Evolutionary conservation across 2,329 filamentous ascomycete genomes (phyloP).

Genomic region (Metarhizium anisopliae): DNA sequence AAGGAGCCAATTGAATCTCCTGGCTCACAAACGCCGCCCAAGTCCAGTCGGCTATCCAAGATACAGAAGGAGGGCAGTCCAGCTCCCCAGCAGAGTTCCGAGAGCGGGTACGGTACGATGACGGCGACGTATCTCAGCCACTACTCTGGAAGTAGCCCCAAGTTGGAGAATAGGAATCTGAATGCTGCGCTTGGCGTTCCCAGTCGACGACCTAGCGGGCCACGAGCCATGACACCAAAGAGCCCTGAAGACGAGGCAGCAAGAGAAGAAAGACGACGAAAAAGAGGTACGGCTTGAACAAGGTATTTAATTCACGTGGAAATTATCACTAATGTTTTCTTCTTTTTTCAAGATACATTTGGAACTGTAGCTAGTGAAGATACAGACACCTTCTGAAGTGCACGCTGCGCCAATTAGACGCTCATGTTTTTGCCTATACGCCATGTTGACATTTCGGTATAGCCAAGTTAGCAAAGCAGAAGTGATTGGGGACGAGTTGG

Average conservation of each 20-base stretch:
- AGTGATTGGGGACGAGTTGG: not conserved
- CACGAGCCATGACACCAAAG: conserved; percentile 52
- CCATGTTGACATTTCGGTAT: not conserved
- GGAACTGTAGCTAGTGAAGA: conserved; percentile 24
- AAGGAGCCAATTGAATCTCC: conserved; percentile 49
- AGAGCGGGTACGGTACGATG: conserved; percentile 44
- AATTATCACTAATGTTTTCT: not conserved
- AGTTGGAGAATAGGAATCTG: conserved; percentile 48
- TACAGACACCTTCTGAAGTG: conserved; percentile 26
- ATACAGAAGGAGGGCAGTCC: conserved; percentile 43
- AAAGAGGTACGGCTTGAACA: conserved; percentile 40
- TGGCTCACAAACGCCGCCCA: conserved; percentile 34
- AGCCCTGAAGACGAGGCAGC: conserved; percentile 37
- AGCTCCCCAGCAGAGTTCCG: conserved; percentile 45
- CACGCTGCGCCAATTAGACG: not conserved
- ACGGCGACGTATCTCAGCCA: conserved; percentile 39
- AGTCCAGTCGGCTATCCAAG: conserved; percentile 38
- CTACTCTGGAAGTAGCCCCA: conserved; percentile 45
- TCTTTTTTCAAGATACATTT: conserved; percentile 11
- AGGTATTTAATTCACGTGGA: not conserved
- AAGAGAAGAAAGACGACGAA: conserved; percentile 40
- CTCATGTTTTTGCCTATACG: not conserved
- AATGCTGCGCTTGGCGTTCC: conserved; percentile 43
- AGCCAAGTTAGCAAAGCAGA: not conserved
- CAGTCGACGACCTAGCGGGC: conserved; percentile 47